Base-by-base conservation (phyloP, 257 asterid species). In the Przewalskia tangutica region DNA sequence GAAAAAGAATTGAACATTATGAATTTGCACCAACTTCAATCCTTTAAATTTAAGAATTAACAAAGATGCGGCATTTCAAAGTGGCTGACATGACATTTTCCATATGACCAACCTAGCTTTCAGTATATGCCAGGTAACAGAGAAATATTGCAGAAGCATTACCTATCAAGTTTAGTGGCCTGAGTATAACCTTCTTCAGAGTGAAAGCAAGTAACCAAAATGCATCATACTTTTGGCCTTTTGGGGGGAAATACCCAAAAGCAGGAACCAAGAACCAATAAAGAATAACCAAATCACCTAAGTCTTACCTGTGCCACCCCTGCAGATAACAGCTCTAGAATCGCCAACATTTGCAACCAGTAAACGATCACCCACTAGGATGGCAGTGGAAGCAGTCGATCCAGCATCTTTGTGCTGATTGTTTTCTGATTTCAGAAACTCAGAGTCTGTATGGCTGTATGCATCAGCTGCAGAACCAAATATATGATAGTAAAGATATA, bases 351-450 rank as follows among this genome's bases (percentile, higher is more conserved):
- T 95, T 71, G 98, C 98, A 73, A 95, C 98, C 88, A 95, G 85
- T 73, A 93, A 84, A 58, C 99, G 97, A 80, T 91, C 92, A 42
- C 98, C 99, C 62, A 95, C 98, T 58, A 95, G 99, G 64, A 95
- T 94, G 63, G 99, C 99, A 77, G 99, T 95, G 50, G 99, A 95
- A 84, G 99, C 99, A 84, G 99, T 95, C 6, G 99, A 95, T 54
- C 99, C 99, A 84, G 99, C 98, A 86, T 95, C 98, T 76, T 94
- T 91, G 82, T 92, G 91, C 85, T 94, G 97, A 87, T 67, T 89
- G 85, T 90, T 90, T 84, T 95, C 99, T 1, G 94, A 94, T 87
- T 95, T 92, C 88, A 95, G 89, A 84, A 95, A 95, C 83, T 95
- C 99, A 0, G 99, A 91, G 86, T 95, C 99, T 10, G 99, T 95